These are phyloP conservation scores for Croton laevigatus DNA, from an alignment of 441 rosid species.

Conservation along the genomic window DNA sequence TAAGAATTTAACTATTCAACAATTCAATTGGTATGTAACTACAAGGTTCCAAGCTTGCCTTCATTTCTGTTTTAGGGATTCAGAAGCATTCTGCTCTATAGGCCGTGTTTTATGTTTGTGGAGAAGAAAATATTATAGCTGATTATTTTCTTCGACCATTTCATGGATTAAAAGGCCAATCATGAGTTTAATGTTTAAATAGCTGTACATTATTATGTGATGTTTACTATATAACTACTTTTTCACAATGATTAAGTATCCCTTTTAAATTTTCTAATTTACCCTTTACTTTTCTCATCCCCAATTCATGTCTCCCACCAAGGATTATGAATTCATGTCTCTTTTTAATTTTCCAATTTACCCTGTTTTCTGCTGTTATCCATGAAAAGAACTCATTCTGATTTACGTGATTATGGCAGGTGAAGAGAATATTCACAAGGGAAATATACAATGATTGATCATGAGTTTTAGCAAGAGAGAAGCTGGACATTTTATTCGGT, in stretches of 20 bases:
- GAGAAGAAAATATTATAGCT: not conserved
- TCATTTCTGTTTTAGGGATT: not conserved
- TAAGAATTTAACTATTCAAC: not conserved
- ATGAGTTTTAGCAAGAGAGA: constrained; percentile 16
- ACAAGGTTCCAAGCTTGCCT: not conserved
- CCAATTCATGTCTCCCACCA: too few species aligned
- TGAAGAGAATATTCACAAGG: constrained; percentile 59
- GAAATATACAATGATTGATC: constrained; percentile 53
- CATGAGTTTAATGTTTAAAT: not conserved
- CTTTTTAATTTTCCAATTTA: too few species aligned
- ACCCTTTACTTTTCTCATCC: too few species aligned
- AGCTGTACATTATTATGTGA: not conserved
- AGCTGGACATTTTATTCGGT: constrained; percentile 5
- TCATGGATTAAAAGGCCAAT: not conserved
- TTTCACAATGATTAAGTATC: too few species aligned
- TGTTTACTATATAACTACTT: too few species aligned
- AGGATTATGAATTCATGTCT: too few species aligned
- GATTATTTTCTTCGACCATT: constrained; percentile 3
- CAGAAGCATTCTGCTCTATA: not conserved
- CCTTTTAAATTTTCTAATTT: not conserved
- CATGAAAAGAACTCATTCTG: constrained; percentile 14
- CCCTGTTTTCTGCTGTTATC: not conserved
- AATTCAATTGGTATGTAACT: not conserved
- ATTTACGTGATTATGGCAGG: constrained; percentile 45
- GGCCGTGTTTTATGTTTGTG: not conserved